Evolutionary conservation across 805 yeast species (phyloP).

Genomic region (Wickerhamiella azyma): DNA sequence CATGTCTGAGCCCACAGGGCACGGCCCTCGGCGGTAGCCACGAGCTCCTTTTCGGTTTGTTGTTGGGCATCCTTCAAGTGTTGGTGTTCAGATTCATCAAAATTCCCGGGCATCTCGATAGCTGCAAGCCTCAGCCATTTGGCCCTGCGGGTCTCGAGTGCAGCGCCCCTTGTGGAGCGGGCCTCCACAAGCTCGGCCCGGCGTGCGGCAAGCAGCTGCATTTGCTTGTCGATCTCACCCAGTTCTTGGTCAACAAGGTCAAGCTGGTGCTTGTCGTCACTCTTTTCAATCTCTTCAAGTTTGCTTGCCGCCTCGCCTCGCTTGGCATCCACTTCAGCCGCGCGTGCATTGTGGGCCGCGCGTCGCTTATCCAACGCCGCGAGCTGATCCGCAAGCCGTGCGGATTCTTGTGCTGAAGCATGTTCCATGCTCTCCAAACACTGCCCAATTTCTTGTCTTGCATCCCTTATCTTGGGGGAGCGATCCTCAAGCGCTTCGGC

Average conservation of each 20-base stretch:
- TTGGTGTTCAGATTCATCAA: not conserved
- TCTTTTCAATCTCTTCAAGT: not conserved
- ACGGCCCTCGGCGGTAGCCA: constrained; percentile 1
- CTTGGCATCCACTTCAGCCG: not conserved
- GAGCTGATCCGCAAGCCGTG: not conserved
- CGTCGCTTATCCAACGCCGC: not conserved
- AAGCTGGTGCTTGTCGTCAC: not conserved
- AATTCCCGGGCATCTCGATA: not conserved
- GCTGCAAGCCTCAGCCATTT: not conserved
- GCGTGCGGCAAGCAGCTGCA: not conserved
- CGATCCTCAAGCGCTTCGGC: constrained; percentile 18
- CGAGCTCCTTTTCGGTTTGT: not conserved
- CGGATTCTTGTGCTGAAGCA: not conserved
- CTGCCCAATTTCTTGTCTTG: constrained; percentile 9
- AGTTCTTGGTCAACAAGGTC: not conserved
- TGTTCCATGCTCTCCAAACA: constrained; percentile 3
- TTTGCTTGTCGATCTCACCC: constrained; percentile 4
- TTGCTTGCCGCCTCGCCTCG: not conserved
- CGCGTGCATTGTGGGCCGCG: not conserved
- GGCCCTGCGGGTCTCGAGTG: not conserved
- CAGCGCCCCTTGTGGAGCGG: not conserved
- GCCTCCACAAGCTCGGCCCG: not conserved
- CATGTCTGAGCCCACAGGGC: constrained; percentile 10
- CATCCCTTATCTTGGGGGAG: constrained; percentile 2
- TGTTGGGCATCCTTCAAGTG: not conserved